Conservation (phyloP, 768 basidiomycete genomes). For the Termitomyces sp. region DNA sequence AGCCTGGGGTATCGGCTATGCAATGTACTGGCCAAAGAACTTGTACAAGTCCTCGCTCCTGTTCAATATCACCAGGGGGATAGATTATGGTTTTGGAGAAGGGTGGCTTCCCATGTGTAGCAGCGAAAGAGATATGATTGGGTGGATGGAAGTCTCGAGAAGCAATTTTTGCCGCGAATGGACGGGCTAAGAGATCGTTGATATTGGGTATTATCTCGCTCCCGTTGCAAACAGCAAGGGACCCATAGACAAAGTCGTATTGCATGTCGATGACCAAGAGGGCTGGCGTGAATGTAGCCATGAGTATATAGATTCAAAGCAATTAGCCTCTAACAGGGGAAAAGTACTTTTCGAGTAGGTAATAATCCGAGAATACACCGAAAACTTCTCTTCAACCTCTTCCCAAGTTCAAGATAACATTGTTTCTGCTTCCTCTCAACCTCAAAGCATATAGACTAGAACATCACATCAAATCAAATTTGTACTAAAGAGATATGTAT, state of each 20-base stretch:
- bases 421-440: too few species aligned
- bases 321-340: too few species aligned
- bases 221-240: conserved; percentile 65
- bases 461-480: neutral
- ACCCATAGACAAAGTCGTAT: conserved; percentile 76
- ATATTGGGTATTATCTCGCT: conserved; percentile 52
- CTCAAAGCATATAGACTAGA: too few species aligned
- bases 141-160: conserved; percentile 57
- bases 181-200: conserved; percentile 51
- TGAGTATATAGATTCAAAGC: conserved; percentile 1
- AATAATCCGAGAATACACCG: too few species aligned
- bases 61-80: conserved; percentile 31
- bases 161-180: conserved; percentile 46
- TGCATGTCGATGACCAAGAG: conserved; percentile 78
- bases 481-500: neutral
- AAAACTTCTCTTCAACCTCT: too few species aligned
- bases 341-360: neutral
- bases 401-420: too few species aligned
- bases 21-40: conserved; percentile 83
- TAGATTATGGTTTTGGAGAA: conserved; percentile 39
- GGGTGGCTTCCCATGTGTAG: conserved; percentile 31
- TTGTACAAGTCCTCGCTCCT: conserved; percentile 36
- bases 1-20: conserved; percentile 53
- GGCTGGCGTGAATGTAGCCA: conserved; percentile 36
- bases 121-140: conserved; percentile 68